A percentile compares a stretch with the other conserved stretches of the same genome.
phyloP scores from a whole-genome alignment of 257 asterid genomes.

The Cinchona pubescens region DNA sequence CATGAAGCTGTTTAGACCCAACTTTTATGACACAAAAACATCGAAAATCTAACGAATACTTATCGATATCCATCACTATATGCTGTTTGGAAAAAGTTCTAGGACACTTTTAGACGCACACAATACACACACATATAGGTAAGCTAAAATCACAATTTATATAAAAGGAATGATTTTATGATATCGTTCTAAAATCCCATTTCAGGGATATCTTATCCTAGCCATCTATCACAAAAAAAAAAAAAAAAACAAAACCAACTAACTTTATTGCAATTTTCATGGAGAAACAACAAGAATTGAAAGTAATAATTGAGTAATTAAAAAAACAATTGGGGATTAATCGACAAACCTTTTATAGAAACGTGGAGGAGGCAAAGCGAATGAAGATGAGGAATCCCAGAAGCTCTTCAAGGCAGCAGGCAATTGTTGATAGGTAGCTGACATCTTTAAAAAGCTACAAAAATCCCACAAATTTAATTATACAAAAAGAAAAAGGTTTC shows the following conservation, averaged over 20 bases:
- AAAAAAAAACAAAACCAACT: not conserved
- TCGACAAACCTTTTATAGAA: conserved; percentile 15
- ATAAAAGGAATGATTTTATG: not conserved
- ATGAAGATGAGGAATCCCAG: conserved; percentile 17
- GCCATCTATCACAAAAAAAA: not conserved
- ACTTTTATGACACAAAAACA: no score
- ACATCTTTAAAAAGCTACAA: conserved; percentile 12
- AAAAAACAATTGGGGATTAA: not conserved
- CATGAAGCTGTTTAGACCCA: not conserved
- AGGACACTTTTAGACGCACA: no score
- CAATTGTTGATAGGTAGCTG: conserved; percentile 22
- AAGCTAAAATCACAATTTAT: not conserved
- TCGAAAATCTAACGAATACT: not conserved
- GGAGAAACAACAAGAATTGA: no score
- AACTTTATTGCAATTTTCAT: not conserved
- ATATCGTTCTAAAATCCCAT: not conserved
- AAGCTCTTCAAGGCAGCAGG: conserved; percentile 23
- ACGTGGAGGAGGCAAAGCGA: conserved; percentile 1
- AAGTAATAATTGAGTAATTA: not conserved
- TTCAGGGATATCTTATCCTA: not conserved
- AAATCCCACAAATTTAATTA: not conserved
- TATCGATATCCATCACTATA: no score
- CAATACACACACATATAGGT: no score
- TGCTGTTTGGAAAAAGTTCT: no score
- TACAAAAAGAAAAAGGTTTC: not conserved